Evolutionary conservation across 2,329 filamentous ascomycete species (phyloP).

Genomic region (Penicillium thymicola): DNA sequence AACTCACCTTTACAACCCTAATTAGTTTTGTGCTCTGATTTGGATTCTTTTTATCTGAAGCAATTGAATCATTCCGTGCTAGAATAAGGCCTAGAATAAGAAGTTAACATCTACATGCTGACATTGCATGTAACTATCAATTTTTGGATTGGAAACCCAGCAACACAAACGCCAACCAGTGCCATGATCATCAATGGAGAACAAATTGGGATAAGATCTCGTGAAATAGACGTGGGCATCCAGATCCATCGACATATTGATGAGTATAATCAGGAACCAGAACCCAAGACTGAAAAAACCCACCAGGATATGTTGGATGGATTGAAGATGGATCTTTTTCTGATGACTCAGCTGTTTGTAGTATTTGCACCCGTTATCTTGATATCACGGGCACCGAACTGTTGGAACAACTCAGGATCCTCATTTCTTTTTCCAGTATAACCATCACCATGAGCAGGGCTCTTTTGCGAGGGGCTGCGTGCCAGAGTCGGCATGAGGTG

Average conservation of each 20-base stretch:
- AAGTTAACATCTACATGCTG: not conserved
- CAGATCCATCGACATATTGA: conserved; percentile 52
- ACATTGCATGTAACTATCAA: conserved; percentile 5
- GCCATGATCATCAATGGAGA: conserved; percentile 25
- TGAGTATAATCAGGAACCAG: conserved; percentile 9
- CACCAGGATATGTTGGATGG: not conserved
- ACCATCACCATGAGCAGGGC: conserved; percentile 30
- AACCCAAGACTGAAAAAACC: not conserved
- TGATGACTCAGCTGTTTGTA: conserved; percentile 26
- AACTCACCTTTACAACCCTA: not conserved
- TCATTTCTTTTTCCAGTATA: conserved; percentile 3
- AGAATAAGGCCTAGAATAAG: not conserved
- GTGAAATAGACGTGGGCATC: conserved; percentile 54
- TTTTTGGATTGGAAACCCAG: conserved; percentile 12
- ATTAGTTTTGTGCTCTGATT: not conserved
- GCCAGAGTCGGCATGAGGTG: conserved; percentile 30
- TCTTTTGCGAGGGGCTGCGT: conserved; percentile 29
- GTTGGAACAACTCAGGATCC: not conserved
- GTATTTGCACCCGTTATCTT: conserved; percentile 18
- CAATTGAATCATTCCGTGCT: not conserved
- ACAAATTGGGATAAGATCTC: conserved; percentile 26
- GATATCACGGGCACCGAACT: conserved; percentile 1
- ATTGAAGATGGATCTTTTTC: conserved; percentile 13
- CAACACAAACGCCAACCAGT: conserved; percentile 24
- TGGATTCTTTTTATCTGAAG: not conserved